Evolutionary conservation across 768 basidiomycete species (phyloP), one percentile per base, ranked within the genome.

Genomic region (Boletus tomentosulus): DNA sequence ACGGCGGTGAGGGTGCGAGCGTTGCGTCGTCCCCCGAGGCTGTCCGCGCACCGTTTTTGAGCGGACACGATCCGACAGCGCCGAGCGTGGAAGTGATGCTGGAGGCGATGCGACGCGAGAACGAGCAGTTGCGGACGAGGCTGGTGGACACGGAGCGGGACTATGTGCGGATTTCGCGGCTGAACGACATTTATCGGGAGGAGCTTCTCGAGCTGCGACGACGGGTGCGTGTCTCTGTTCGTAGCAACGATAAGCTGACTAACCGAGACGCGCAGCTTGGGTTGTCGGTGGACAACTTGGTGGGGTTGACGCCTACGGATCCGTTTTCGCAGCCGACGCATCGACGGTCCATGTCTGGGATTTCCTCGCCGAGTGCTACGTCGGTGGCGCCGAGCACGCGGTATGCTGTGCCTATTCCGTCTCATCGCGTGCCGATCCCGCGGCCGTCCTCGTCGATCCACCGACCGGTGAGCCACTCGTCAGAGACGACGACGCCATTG

Each of bases 161-260:
- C 59, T 92, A 85, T 63, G 79, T 89, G 55, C 81, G 86, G 31
- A 78, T 91, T 46, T 76, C 83, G 47, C 71, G 89, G 58, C 70
- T 90, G 64, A 92, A 92, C 58, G 90, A 92, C 61, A 79, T 90
- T 5, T 93, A 92, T 64, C 76, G 89, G 30, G 90, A 91, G 69
- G 91, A 93, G 69, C 71, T 93, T 55, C 84, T 93, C 51, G 85
- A 89, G 42, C 83, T 88, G 63, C 71, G 91, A 54, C 74, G 83
- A 59, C 75, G 88, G 68, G 89, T 90, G 71, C 71, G 91, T 62
- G 2, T 28, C n/a, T 3, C 19, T 9, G 11, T 13, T 12, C 7
- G 8, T 22, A 35, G 49, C 35, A 57, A 38, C 47, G 51, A 19
- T 3, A 8, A 33, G 37, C 11, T 39, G 45, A 37, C 27, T 35